Evolutionary conservation across 202 grass and related monocot genomes (phyloP).

Genomic region (Eragrostis tef): DNA sequence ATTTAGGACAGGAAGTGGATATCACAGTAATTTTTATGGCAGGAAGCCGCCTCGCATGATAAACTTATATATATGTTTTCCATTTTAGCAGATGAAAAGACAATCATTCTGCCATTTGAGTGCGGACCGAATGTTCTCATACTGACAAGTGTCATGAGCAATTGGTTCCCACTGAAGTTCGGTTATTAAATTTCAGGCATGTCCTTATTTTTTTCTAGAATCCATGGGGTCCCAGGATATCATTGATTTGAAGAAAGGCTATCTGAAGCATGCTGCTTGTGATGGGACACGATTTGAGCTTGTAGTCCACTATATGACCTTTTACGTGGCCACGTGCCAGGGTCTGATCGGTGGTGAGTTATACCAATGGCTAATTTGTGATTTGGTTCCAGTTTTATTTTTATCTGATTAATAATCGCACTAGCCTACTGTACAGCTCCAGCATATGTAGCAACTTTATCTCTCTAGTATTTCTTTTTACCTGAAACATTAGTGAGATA

Average conservation of each 20-base stretch:
- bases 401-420: neutral
- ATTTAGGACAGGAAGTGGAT: constrained; percentile 43
- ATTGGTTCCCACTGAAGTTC: constrained; percentile 42
- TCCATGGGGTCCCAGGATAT: constrained; percentile 43
- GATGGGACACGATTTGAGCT: constrained; percentile 50
- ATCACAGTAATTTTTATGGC: constrained; percentile 29
- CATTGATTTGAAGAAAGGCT: constrained; percentile 56
- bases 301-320: constrained; percentile 49
- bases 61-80: constrained; percentile 19
- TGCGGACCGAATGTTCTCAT: constrained; percentile 42
- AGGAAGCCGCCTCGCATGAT: constrained; percentile 38
- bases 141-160: constrained; percentile 35
- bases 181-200: neutral
- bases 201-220: constrained; percentile 33
- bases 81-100: neutral
- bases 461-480: neutral
- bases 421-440: neutral
- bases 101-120: constrained; percentile 28
- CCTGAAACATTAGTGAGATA: constrained; percentile 3
- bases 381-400: constrained; percentile 1
- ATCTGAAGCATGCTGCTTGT: constrained; percentile 48
- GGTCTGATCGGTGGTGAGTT: constrained; percentile 25
- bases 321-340: constrained; percentile 45
- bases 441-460: neutral
- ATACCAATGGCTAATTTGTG: constrained; percentile 4